Base-by-base conservation (phyloP, 495 filamentous ascomycete genomes). In the Penicillium manginii region DNA sequence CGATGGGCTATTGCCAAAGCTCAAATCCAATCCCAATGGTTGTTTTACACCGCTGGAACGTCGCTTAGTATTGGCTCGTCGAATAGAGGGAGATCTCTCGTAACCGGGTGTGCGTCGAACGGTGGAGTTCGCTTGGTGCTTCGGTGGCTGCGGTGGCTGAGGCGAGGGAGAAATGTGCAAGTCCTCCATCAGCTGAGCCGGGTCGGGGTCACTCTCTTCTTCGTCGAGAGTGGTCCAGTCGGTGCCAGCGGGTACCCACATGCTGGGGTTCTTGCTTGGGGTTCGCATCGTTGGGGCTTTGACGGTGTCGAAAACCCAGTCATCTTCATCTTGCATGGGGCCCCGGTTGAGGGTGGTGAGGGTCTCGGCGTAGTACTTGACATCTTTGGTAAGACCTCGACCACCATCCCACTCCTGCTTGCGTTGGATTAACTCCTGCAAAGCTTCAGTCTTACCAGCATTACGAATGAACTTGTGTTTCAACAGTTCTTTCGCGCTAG, bases 241-340 rank as follows among this genome's bases (percentile, higher is more conserved):
- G 1, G 67, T 68, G 26, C 72, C 68, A 46, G 78, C 73, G 32
- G 71, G 73, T 9, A 73, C 73, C 58, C 70, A 71, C 66, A 83
- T 78, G 2, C 75, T 77, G 9, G 45, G 45, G 45, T 47, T 47
- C 45, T 47, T 47, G 45, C 45, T 47, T 8, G 45, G 45, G 10
- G 45, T 47, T 47, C 21, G 10, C 45, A 47, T 47, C 21, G 45
- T 47, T 17, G 81, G 72, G 22, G 84, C 88, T 69, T 90, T 93
- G 63, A 99, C 85, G 0, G 94, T 99, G 65, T 97, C 94, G 67
- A 99, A 99, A n/a, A 97, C 88, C 94, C 94, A 99, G 52, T 91
- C 91, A 63, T 96, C 92, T 17, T 88, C 80, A 18, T 92, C 88
- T 18, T 84, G 79, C n/a, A 68, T 62, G 1, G 56, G 35, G 5